These are phyloP conservation scores for Colletotrichum musicola DNA, from an alignment of 2,329 filamentous ascomycete species.

Conservation along the genomic window DNA sequence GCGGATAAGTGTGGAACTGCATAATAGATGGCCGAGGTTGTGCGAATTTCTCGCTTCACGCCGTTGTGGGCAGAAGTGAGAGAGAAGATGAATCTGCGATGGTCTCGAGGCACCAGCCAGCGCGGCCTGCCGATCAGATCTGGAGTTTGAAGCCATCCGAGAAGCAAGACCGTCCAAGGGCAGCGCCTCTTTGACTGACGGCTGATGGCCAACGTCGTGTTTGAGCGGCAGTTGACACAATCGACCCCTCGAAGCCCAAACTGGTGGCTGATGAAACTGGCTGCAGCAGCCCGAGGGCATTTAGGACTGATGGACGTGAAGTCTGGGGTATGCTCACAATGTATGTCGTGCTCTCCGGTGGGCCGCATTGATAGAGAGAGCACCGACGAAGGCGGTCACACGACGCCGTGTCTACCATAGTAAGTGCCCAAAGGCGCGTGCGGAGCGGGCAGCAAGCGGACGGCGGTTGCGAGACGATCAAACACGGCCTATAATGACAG, in stretches of 20 bases:
- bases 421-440: not conserved
- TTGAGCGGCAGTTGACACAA: constrained; percentile 16
- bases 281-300: not conserved
- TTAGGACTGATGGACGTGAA: not conserved
- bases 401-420: constrained; percentile 8
- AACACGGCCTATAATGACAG: constrained; percentile 19
- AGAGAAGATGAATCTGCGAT: no score
- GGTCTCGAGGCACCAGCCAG: no score
- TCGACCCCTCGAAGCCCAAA: not conserved
- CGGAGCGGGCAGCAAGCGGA: not conserved
- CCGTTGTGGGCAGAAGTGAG: no score
- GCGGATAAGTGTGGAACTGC: not conserved
- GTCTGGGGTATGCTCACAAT: not conserved
- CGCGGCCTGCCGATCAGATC: no score
- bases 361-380: constrained; percentile 24
- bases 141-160: no score
- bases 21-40: constrained; percentile 2
- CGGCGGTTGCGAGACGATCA: constrained; percentile 13
- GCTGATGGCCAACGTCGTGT: not conserved
- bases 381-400: constrained; percentile 30
- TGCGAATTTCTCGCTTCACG: not conserved
- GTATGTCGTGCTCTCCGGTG: not conserved
- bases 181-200: not conserved
- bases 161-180: not conserved
- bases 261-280: not conserved